Percentiles rank a stretch among this genome's conserved stretches.
Evolutionary conservation across 306 rosid species (phyloP).

Genomic region (Acacia crassicarpa): DNA sequence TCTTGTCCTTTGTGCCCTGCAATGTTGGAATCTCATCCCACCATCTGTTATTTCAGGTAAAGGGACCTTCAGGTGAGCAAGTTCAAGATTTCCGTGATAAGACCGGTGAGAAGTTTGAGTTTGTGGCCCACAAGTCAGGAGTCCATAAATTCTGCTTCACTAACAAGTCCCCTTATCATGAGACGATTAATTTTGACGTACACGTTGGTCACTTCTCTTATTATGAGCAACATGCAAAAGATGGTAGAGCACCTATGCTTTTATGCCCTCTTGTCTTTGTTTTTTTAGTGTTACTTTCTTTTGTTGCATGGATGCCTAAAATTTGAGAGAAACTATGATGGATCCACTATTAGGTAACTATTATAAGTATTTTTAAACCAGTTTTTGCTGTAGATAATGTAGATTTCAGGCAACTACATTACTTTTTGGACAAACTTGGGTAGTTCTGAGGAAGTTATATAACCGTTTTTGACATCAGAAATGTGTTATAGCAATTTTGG

Average conservation of each 20-base stretch:
- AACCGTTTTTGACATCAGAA: background rate
- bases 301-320: slow-evolving; percentile 1
- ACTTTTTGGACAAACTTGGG: background rate
- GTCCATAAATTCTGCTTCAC: slow-evolving; percentile 71
- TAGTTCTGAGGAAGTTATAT: background rate
- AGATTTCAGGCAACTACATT: background rate
- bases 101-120: slow-evolving; percentile 58
- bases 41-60: slow-evolving; percentile 49
- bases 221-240: slow-evolving; percentile 87
- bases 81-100: slow-evolving; percentile 65
- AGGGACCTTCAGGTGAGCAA: slow-evolving; percentile 84
- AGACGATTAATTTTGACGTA: slow-evolving; percentile 76
- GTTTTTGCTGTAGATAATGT: background rate
- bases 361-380: background rate
- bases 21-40: slow-evolving; percentile 19
- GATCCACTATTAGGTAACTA: background rate
- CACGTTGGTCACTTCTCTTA: slow-evolving; percentile 78
- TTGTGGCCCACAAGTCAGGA: slow-evolving; percentile 62
- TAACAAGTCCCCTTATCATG: slow-evolving; percentile 80
- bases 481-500: background rate
- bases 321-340: background rate
- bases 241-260: slow-evolving; percentile 54
- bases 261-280: background rate
- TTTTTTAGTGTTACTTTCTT: background rate
- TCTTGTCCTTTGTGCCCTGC: background rate